Evolutionary conservation across 768 basidiomycete genomes (phyloP).

Genomic region (Clitopilus hobsonii): DNA sequence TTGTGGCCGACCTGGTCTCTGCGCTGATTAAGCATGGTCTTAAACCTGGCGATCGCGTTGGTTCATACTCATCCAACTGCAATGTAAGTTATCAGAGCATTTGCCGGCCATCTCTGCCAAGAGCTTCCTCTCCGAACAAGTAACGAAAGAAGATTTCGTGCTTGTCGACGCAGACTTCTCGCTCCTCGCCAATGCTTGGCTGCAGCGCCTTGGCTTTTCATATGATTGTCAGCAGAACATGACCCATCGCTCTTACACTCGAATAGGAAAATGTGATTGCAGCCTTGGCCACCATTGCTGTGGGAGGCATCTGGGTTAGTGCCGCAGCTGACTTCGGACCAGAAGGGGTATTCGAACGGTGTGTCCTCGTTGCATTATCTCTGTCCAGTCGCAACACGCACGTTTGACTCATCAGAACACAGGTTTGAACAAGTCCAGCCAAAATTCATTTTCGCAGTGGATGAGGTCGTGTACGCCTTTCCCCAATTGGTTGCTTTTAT

Average conservation of each 20-base stretch:
- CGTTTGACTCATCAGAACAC: conserved; percentile 3
- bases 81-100: conserved; percentile 42
- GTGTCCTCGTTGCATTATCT: conserved; percentile 9
- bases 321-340: conserved; percentile 83
- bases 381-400: conserved; percentile 2
- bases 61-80: conserved; percentile 76
- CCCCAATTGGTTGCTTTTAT: not conserved
- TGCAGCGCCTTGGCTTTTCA: not conserved
- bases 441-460: conserved; percentile 66
- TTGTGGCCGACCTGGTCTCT: conserved; percentile 54
- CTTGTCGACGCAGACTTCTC: conserved; percentile 1
- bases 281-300: conserved; percentile 62
- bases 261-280: conserved; percentile 62
- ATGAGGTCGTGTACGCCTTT: conserved; percentile 57
- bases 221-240: not conserved
- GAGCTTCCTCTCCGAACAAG: not conserved
- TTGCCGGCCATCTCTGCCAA: not conserved
- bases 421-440: conserved; percentile 80
- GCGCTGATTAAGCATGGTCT: conserved; percentile 49
- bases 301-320: conserved; percentile 81
- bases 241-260: not conserved
- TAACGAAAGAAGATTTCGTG: conserved; percentile 1
- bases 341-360: conserved; percentile 73
- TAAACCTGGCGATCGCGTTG: conserved; percentile 65
- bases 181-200: conserved; percentile 9